Conservation (phyloP, 2,329 filamentous ascomycete species). For the Verticillium longisporum region DNA sequence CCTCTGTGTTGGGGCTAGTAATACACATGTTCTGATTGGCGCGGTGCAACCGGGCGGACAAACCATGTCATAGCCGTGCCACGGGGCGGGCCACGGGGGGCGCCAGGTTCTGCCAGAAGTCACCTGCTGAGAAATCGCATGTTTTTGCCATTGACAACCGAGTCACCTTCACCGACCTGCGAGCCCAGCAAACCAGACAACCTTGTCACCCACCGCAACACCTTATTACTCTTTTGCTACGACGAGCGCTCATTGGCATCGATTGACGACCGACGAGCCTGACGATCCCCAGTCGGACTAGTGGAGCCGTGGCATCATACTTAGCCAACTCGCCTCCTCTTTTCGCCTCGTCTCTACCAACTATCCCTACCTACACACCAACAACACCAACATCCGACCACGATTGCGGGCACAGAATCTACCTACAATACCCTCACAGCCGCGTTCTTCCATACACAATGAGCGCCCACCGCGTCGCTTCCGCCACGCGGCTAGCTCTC, state of each 20-base stretch:
- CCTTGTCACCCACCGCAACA: too few relatives aligned
- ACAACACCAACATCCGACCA: background rate
- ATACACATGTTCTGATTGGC: slow-evolving; percentile 6
- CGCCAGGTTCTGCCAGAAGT: background rate
- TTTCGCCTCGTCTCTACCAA: background rate
- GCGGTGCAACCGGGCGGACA: background rate
- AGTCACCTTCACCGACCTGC: background rate
- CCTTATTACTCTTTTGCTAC: background rate
- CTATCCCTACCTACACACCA: background rate
- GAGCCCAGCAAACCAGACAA: too few relatives aligned
- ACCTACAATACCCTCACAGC: background rate
- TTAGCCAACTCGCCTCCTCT: background rate
- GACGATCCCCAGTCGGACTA: background rate
- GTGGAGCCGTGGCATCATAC: background rate
- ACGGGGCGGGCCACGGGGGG: background rate
- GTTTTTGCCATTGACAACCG: background rate
- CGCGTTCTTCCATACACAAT: background rate
- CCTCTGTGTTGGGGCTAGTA: background rate
- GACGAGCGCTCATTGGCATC: background rate
- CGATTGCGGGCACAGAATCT: background rate
- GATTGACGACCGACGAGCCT: background rate
- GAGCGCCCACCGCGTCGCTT: background rate
- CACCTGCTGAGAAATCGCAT: slow-evolving; percentile 2
- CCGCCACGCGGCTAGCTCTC: slow-evolving; percentile 7
- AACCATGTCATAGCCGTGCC: slow-evolving; percentile 11